These are phyloP conservation scores for Nannizziopsis barbatae DNA, from an alignment of 2,329 filamentous ascomycete species.

Conservation along the genomic window DNA sequence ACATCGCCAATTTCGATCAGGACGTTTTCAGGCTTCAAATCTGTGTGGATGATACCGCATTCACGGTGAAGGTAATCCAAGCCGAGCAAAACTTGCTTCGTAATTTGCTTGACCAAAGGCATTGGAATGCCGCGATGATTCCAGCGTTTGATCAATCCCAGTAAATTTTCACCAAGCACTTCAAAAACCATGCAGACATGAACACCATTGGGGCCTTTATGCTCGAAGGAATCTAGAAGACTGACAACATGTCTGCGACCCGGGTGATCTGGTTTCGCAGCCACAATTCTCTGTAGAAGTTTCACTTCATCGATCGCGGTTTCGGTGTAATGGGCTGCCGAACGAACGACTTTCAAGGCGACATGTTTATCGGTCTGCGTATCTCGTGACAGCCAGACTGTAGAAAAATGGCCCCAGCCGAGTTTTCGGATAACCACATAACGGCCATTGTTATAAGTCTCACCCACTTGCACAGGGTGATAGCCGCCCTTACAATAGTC, in stretches of 20 bases:
- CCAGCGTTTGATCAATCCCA: conserved; percentile 95
- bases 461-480: conserved; percentile 85
- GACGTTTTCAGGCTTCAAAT: conserved; percentile 95
- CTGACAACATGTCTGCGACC: conserved; percentile 93
- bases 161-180: conserved; percentile 85
- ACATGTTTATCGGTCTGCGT: conserved; percentile 87
- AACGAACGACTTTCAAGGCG: conserved; percentile 93
- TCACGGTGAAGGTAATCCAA: conserved; percentile 94
- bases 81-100: conserved; percentile 90
- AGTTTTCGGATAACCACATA: conserved; percentile 95
- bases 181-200: conserved; percentile 99
- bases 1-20: conserved; percentile 98
- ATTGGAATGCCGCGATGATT: conserved; percentile 96
- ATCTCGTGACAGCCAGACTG: conserved; percentile 75
- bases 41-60: conserved; percentile 97
- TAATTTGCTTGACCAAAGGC: conserved; percentile 94
- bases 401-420: conserved; percentile 98
- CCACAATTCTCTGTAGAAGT: conserved; percentile 89
- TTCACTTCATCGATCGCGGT: conserved; percentile 99
- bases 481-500: conserved; percentile 99
- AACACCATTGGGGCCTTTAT: conserved; percentile 89
- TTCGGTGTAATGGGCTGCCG: conserved; percentile 95
- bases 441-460: conserved; percentile 94
- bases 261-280: conserved; percentile 87
- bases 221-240: conserved; percentile 90